Evolutionary conservation across 2,329 filamentous ascomycete species (phyloP).

Genomic region (Epichloe elymi): DNA sequence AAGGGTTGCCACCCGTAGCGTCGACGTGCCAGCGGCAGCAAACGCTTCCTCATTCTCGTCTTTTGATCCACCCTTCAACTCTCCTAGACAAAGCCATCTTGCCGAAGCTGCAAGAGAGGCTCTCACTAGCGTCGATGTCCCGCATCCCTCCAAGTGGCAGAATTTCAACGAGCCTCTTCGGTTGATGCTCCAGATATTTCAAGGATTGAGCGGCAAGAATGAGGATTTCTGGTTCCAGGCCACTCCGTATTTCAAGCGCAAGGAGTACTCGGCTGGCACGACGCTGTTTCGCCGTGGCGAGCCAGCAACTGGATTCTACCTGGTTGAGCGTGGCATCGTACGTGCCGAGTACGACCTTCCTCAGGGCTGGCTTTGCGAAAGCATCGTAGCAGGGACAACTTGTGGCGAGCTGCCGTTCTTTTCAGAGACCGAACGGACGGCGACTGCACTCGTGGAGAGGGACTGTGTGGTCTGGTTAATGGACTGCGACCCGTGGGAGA

Average conservation of each 20-base stretch:
- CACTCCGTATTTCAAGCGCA: constrained; percentile 59
- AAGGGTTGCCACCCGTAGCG: constrained; percentile 27
- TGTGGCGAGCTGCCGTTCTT: constrained; percentile 97
- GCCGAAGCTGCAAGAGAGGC: constrained; percentile 66
- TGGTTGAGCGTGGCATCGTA: constrained; percentile 79
- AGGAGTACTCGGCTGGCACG: constrained; percentile 54
- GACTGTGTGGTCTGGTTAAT: constrained; percentile 77
- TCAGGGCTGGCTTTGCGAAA: constrained; percentile 79
- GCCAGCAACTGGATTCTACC: constrained; percentile 69
- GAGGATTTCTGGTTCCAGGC: constrained; percentile 93
- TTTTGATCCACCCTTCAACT: constrained; percentile 45
- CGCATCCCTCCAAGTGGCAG: constrained; percentile 57
- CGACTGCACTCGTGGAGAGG: constrained; percentile 71
- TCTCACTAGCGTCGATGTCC: constrained; percentile 51
- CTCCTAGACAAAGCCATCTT: constrained; percentile 67
- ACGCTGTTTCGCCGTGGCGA: constrained; percentile 71
- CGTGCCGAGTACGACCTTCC: constrained; percentile 83
- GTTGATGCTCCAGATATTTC: constrained; percentile 90
- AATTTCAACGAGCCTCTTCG: constrained; percentile 82
- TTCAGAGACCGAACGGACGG: constrained; percentile 74
- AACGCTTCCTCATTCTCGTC: constrained; percentile 20
- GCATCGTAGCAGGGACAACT: constrained; percentile 86
- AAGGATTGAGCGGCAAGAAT: constrained; percentile 70
- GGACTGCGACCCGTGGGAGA: constrained; percentile 56
- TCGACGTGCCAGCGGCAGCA: constrained; percentile 32